Evolutionary conservation across 768 basidiomycete species (phyloP), one percentile per base, ranked within the genome.

Genomic region (Lentinula guzmanii): DNA sequence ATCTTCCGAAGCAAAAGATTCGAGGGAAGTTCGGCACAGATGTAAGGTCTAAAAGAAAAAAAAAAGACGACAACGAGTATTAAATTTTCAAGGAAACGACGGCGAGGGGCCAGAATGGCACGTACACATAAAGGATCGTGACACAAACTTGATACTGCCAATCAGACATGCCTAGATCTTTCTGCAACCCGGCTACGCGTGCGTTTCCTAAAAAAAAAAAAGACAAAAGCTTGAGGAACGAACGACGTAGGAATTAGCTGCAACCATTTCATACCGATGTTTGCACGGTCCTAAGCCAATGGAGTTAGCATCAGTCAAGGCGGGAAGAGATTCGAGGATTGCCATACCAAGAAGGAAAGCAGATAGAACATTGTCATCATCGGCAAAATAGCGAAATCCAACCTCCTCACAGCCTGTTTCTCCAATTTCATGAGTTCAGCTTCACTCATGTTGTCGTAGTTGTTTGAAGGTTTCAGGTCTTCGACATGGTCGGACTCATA

Each of bases 161-260:
- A 51, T 79, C 74, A 5, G 75, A 72, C 52, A 81, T 64, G 7
- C 71, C 67, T 21, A 83, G 66, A 18, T 76, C 74, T 13, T 66
- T 74, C 64, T 83, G 79, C 50, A 83, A 70, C 8, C 82, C 81
- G 16, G 80, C 81, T 2, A 81, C 72, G 11, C 76, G 73, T 28
- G 79, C 82, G 64, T 81, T 82, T 48, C 76, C 74, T 73, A 59
- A 39, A 13, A 2, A 5, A 39, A 13, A 39, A 66, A 69, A 28
- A 3, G 11, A 10, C 39, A 34, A 6, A 59, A 8, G 9, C 39
- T 42, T 13, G 31, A 28, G 37, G 56, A 28, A 52, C 3, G 45
- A 5, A 15, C 50, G n/a, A 42, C 21, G 16, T 31, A 18, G 62
- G 62, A 24, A 24, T 31, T 4, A 34, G 33, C 21, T 9, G 18